Base-by-base conservation (phyloP, 768 basidiomycete genomes). In the Pisolithus albus region DNA sequence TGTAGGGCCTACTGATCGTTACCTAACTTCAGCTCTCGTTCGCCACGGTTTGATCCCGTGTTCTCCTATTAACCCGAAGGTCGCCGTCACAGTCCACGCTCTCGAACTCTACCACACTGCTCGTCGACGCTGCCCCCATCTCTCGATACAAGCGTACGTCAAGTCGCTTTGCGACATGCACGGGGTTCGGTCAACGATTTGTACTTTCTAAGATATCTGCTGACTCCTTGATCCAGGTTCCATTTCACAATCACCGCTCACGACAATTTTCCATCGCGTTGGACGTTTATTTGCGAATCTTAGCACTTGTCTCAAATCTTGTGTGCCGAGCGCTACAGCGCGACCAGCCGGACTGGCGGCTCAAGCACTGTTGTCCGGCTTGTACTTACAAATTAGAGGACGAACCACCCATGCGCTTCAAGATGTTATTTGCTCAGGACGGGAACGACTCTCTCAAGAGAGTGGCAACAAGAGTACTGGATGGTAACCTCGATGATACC, bases 161-260 rank as follows among this genome's bases (percentile, higher is more conserved):
- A 54, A 58, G 21, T 41, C 48, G 0, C 46, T 65, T 0, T 57
- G 52, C 34, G 58, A 63, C n/a, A 8, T 61, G 11, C 55, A 60
- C 1, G 52, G 39, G 23, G 46, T 52, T 30, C 7, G n/a, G 46
- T 41, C 11, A 34, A 13, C 13, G 1, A 34, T 8, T 7, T 4
- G 3, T 34, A 34, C 18, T 19, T 18, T 11, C 28, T 18, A 18
- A 11, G n/a, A 15, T 5, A 47, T 6, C 19, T 11, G 13, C 38
- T 19, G 3, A 8, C 23, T 21, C 23, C 42, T 4, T 19, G 19
- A 21, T 2, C 5, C 13, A 58, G 56, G 30, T 57, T 1, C 46
- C 52, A 3, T 58, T 56, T 36, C 8, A 19, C 0, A 44, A 48
- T 0, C 54, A 56, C 39, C 41, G 56, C 2, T 18, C 0, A 0